Percentiles rank a stretch among this genome's conserved stretches.
These are phyloP conservation scores for Daldinia loculata DNA, from an alignment of 495 filamentous ascomycete species.

Conservation along the genomic window DNA sequence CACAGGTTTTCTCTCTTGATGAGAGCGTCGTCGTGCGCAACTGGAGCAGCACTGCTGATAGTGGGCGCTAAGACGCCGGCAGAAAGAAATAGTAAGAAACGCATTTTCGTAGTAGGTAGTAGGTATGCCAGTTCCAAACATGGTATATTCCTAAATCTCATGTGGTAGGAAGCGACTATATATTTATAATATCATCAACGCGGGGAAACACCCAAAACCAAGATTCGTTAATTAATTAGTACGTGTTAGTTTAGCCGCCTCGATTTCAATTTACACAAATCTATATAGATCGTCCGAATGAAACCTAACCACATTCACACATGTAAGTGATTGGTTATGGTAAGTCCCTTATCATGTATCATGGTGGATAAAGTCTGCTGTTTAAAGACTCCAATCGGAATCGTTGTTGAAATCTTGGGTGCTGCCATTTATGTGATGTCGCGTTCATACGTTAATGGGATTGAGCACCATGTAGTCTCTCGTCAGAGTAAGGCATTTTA, in stretches of 20 bases:
- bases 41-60: conserved; percentile 46
- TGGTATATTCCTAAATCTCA: conserved; percentile 2
- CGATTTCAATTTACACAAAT: conserved; percentile 37
- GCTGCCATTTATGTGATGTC: not conserved
- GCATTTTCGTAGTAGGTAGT: conserved; percentile 47
- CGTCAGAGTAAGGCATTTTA: not conserved
- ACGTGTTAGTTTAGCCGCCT: conserved; percentile 42
- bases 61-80: conserved; percentile 45
- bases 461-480: not conserved
- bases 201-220: conserved; percentile 36
- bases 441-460: not conserved
- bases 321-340: not conserved
- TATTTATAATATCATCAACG: conserved; percentile 20
- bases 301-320: conserved; percentile 27
- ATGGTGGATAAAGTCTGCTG: conserved; percentile 5
- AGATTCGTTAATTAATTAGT: conserved; percentile 26
- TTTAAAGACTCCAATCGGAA: not conserved
- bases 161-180: conserved; percentile 17
- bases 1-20: conserved; percentile 56
- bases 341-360: not conserved
- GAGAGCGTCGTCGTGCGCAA: conserved; percentile 30
- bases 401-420: not conserved
- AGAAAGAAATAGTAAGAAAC: conserved; percentile 42
- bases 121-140: conserved; percentile 1
- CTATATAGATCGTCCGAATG: conserved; percentile 40